phyloP scores from a whole-genome alignment of 805 yeast species.

The Zygotorulaspora chibaensis region DNA sequence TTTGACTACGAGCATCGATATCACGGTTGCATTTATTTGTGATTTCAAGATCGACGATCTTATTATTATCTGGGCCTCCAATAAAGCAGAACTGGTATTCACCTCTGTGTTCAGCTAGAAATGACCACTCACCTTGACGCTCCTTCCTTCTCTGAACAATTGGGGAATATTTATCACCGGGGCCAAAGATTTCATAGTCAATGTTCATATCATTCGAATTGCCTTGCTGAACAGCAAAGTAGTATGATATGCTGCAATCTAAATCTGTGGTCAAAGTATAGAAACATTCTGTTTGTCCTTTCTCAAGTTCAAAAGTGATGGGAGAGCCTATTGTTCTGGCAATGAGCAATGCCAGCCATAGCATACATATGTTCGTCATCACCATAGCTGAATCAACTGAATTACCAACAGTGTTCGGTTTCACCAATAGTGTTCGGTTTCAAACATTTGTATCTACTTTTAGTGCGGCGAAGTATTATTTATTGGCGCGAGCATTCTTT shows the following conservation, averaged over 20 bases:
- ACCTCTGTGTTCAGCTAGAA: conserved; percentile 61
- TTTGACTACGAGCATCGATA: conserved; percentile 53
- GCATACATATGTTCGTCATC: neutral
- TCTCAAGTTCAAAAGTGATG: conserved; percentile 27
- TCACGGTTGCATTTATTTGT: conserved; percentile 29
- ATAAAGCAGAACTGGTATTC: conserved; percentile 86
- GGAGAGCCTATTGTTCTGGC: conserved; percentile 17
- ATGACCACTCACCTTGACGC: conserved; percentile 76
- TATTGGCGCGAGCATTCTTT: too few species aligned
- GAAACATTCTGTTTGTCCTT: conserved; percentile 26
- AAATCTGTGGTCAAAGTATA: conserved; percentile 45
- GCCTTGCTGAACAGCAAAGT: conserved; percentile 32
- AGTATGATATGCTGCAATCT: conserved; percentile 50
- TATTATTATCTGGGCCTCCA: conserved; percentile 78
- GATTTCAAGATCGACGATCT: conserved; percentile 80
- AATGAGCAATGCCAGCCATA: neutral
- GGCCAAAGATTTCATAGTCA: conserved; percentile 35
- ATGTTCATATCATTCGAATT: conserved; percentile 21
- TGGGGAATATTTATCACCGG: conserved; percentile 25
- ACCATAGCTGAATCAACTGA: neutral
- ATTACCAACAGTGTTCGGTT: neutral
- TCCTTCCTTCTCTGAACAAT: conserved; percentile 54
- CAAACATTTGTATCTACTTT: too few species aligned
- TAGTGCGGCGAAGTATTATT: too few species aligned
- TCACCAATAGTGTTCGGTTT: too few species aligned